Percentiles rank a stretch among this genome's conserved stretches.
Conservation (phyloP, 768 basidiomycete genomes). For the Calocera viscosa region DNA sequence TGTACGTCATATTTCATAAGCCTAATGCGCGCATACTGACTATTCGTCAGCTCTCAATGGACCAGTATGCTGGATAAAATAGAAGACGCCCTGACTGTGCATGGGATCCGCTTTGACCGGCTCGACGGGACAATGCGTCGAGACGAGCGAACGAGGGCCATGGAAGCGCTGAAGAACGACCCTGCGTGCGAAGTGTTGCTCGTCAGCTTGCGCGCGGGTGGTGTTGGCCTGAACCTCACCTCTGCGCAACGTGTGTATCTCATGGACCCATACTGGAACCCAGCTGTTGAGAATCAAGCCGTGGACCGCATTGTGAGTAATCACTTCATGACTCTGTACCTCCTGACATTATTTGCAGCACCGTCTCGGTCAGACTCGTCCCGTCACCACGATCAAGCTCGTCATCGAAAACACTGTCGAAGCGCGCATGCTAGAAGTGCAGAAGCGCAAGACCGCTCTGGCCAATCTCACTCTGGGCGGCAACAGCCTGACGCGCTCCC, state of each 20-base stretch:
- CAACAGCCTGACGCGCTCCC: conserved; percentile 73
- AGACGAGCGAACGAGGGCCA: conserved; percentile 79
- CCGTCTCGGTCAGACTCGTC: conserved; percentile 85
- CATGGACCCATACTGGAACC: conserved; percentile 98
- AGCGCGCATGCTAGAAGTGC: conserved; percentile 80
- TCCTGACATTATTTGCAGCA: conserved; percentile 42
- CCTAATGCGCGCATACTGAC: too few species aligned
- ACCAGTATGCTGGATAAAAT: conserved; percentile 88
- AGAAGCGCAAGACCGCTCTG: conserved; percentile 85
- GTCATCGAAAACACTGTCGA: conserved; percentile 95
- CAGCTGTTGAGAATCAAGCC: conserved; percentile 93
- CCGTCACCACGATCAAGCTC: conserved; percentile 82
- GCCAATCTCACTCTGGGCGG: conserved; percentile 83
- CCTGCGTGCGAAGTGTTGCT: conserved; percentile 85
- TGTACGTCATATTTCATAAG: conserved; percentile 71
- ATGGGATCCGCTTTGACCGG: conserved; percentile 77
- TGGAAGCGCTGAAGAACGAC: conserved; percentile 85
- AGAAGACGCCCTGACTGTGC: conserved; percentile 74
- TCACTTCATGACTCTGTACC: background rate
- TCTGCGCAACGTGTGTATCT: conserved; percentile 88
- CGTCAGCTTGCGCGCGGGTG: conserved; percentile 92
- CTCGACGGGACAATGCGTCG: conserved; percentile 97
- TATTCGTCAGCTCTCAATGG: conserved; percentile 66
- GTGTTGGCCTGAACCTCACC: conserved; percentile 91
- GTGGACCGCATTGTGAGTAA: conserved; percentile 85